Conservation (phyloP, 2,329 filamentous ascomycete species). For the Canariomyces notabilis region DNA sequence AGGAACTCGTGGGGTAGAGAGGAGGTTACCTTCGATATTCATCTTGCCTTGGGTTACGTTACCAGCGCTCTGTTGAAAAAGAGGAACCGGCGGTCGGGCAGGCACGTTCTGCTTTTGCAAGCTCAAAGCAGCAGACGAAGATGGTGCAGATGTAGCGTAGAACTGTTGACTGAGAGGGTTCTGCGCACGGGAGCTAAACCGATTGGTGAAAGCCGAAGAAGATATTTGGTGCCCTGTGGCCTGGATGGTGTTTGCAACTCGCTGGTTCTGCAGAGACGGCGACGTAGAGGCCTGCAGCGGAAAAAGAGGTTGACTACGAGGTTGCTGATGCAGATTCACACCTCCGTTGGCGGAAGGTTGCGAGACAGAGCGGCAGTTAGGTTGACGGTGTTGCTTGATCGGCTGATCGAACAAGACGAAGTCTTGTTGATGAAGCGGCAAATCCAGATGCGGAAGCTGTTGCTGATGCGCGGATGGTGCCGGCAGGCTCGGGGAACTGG, state of each 20-base stretch:
- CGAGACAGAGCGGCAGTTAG: constrained; percentile 36
- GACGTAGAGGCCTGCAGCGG: constrained; percentile 34
- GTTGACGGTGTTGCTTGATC: constrained; percentile 38
- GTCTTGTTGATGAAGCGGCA: constrained; percentile 60
- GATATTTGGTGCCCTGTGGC: constrained; percentile 49
- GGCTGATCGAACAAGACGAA: constrained; percentile 70
- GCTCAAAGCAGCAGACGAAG: constrained; percentile 54
- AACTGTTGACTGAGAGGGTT: constrained; percentile 45
- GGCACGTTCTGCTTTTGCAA: constrained; percentile 50
- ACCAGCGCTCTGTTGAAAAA: constrained; percentile 60
- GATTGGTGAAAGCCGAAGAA: constrained; percentile 51
- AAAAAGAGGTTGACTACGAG: constrained; percentile 40
- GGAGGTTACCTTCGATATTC: constrained; percentile 51
- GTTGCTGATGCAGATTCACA: constrained; percentile 41
- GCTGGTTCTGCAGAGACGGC: constrained; percentile 50
- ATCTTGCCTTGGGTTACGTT: constrained; percentile 49
- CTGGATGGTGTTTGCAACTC: constrained; percentile 56
- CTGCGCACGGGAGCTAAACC: constrained; percentile 51
- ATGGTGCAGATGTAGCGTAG: constrained; percentile 63
- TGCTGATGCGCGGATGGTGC: constrained; percentile 55
- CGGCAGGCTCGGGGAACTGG: constrained; percentile 59
- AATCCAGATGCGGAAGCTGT: constrained; percentile 37
- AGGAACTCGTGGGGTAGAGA: constrained; percentile 18
- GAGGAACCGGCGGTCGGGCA: constrained; percentile 63
- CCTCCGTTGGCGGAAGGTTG: constrained; percentile 36